phyloP scores from a whole-genome alignment of 768 basidiomycete species.

The Collybia sordida region DNA sequence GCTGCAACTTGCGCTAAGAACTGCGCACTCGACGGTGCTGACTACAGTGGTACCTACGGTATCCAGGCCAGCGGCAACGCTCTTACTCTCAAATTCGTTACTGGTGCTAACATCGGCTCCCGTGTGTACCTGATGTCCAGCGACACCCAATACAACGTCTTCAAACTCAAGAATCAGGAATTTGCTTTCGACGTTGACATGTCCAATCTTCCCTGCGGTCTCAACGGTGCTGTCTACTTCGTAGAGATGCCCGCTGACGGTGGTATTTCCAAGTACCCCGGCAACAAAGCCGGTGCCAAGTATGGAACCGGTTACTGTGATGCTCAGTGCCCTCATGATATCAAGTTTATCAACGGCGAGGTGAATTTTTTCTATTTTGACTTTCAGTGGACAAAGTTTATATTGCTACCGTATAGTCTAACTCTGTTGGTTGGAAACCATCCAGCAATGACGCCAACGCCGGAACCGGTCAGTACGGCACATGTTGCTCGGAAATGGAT shows the following conservation, averaged over 20 bases:
- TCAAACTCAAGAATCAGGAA: constrained; percentile 43
- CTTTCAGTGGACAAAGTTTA: not conserved
- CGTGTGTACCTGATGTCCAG: constrained; percentile 32
- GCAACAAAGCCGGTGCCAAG: constrained; percentile 55
- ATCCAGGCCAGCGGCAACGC: constrained; percentile 46
- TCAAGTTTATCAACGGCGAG: constrained; percentile 62
- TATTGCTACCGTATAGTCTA: constrained; percentile 25
- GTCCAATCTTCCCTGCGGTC: constrained; percentile 34
- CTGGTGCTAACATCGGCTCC: constrained; percentile 38
- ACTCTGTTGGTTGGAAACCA: constrained; percentile 31
- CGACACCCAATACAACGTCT: constrained; percentile 31
- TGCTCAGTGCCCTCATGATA: constrained; percentile 58
- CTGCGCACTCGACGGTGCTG: constrained; percentile 45
- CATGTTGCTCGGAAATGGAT: constrained; percentile 45
- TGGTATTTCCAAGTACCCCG: constrained; percentile 42
- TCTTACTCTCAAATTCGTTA: constrained; percentile 50
- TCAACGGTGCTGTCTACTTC: constrained; percentile 67
- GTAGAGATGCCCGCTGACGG: constrained; percentile 59
- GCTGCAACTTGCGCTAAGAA: constrained; percentile 44
- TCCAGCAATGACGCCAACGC: constrained; percentile 31
- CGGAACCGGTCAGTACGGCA: constrained; percentile 34
- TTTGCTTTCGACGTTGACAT: constrained; percentile 53
- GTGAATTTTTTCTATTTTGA: constrained; percentile 23
- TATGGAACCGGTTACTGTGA: constrained; percentile 67
- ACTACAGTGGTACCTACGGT: constrained; percentile 52